Evolutionary conservation across 257 asterid species (phyloP), one percentile per base, ranked within the genome.

Genomic region (Oldenlandia corymbosa): DNA sequence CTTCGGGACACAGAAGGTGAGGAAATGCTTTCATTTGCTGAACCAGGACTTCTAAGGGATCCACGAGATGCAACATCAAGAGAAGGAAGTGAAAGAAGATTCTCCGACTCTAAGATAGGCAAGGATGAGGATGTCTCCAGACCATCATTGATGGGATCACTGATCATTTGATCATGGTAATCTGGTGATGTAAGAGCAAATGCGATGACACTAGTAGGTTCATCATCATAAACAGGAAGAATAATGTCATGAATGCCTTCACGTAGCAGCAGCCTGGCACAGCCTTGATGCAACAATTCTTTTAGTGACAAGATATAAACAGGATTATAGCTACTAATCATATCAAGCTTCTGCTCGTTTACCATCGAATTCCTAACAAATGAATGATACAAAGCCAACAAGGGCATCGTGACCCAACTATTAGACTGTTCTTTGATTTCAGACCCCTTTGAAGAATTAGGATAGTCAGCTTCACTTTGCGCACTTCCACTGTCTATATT

Each of bases 151-250:
- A 50, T 80, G 66, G 78, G 78, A 55, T 80, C 86, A 66, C 70
- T 81, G 8, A 78, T 71, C 76, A 82, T 77, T 52, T 76, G 74
- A 58, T 70, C 70, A 21, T 71, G 81, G 65, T 88, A 83, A 46
- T 83, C 82, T 12, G 79, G 75, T 46, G 93, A 79, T 66, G 71
- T 79, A 71, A 88, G 79, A 49, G 86, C 76, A 68, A 80, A 81
- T 6, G 95, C 67, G 70, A 88, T 79, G 48, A 85, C 69, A 68
- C 95, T 88, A 32, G 94, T 88, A 24, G 93, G 93, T 75, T 87
- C 93, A 76, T 87, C 91, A 4, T 87, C 95, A 73, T 80, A 87
- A 63, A 87, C 77, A 27, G 95, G 89, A 60, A 87, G 79, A 67
- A 84, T 68, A 64, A 64, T 70, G 77, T 76, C 84, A 53, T 75